Evolutionary conservation across 2,329 filamentous ascomycete genomes (phyloP).

Genomic region (Colletotrichum caudatum): DNA sequence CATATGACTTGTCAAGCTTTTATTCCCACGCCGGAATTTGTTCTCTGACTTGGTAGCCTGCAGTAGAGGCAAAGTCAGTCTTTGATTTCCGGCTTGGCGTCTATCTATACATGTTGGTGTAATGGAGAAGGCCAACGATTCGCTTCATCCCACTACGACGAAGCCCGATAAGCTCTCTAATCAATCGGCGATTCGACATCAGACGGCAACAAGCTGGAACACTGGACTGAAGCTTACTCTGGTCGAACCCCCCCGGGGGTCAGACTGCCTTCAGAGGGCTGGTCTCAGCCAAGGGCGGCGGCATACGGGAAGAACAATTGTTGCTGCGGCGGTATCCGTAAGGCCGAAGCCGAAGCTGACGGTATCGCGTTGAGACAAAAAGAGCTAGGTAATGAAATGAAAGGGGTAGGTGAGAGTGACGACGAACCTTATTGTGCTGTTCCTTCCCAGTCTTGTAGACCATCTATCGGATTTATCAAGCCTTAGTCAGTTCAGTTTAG

Average conservation of each 20-base stretch:
- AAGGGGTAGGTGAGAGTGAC: not conserved
- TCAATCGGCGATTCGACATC: slow-evolving; percentile 33
- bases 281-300: not conserved
- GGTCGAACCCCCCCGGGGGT: slow-evolving; percentile 8
- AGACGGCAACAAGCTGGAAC: slow-evolving; percentile 39
- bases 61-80: slow-evolving; percentile 9
- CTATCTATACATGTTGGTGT: not conserved
- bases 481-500: not conserved
- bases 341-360: not conserved
- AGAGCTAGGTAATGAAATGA: not conserved
- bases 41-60: slow-evolving; percentile 16
- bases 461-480: not conserved
- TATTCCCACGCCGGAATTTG: slow-evolving; percentile 9
- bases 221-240: slow-evolving; percentile 34
- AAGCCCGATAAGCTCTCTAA: slow-evolving; percentile 22
- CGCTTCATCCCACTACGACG: slow-evolving; percentile 22
- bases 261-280: not conserved
- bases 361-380: not conserved
- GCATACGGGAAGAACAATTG: too few species aligned
- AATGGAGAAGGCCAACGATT: slow-evolving; percentile 6
- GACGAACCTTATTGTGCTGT: not conserved
- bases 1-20: slow-evolving; percentile 27
- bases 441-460: not conserved
- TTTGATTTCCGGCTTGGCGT: not conserved
- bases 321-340: not conserved